A percentile compares a stretch with the other conserved stretches of the same genome.
These are phyloP conservation scores for Hymenoscyphus fructigenus DNA, from an alignment of 2,329 filamentous ascomycete species.

Conservation along the genomic window DNA sequence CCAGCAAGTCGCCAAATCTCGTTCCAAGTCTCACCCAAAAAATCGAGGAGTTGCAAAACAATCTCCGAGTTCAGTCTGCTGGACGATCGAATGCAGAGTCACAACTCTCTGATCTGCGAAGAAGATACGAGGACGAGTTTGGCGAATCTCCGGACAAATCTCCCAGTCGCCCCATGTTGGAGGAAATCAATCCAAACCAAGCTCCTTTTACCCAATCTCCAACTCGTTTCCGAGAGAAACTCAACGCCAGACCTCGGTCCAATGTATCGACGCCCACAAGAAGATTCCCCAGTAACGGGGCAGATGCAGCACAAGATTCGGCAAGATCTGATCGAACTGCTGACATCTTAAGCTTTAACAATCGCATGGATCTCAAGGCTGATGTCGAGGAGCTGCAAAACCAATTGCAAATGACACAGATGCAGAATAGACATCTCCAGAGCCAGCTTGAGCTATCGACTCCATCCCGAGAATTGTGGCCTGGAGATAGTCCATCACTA, in stretches of 20 bases:
- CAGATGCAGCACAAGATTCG: constrained; percentile 64
- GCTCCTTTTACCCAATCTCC: constrained; percentile 73
- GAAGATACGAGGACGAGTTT: constrained; percentile 69
- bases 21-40: constrained; percentile 84
- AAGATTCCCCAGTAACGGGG: constrained; percentile 60
- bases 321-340: constrained; percentile 80
- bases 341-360: constrained; percentile 81
- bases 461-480: constrained; percentile 58
- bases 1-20: constrained; percentile 52
- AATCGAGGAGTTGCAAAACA: constrained; percentile 85
- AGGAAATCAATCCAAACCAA: constrained; percentile 86
- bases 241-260: constrained; percentile 60
- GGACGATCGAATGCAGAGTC: constrained; percentile 79
- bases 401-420: constrained; percentile 87
- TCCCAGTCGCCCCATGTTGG: constrained; percentile 71
- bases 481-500: constrained; percentile 76
- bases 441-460: constrained; percentile 75
- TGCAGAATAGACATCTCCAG: constrained; percentile 92
- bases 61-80: constrained; percentile 78
- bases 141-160: constrained; percentile 59
- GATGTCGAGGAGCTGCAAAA: constrained; percentile 93
- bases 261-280: constrained; percentile 77
- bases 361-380: constrained; percentile 84
- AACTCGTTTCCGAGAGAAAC: constrained; percentile 59
- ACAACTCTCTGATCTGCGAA: constrained; percentile 76